Base-by-base conservation (phyloP, 495 filamentous ascomycete species). In the Aspergillus indologenus region DNA sequence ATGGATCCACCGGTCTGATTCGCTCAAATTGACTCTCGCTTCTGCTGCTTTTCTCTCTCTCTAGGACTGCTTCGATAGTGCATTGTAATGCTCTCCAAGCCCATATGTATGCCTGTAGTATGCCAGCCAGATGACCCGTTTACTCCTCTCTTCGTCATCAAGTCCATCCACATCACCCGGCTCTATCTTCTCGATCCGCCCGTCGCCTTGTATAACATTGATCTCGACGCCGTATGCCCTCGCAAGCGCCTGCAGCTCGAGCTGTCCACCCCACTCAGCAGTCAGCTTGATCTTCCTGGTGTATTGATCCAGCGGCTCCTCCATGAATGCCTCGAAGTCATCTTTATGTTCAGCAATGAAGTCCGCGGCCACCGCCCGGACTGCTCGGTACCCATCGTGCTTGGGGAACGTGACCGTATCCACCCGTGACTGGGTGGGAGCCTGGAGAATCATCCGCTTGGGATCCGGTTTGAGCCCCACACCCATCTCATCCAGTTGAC, bases 31-130 rank as follows among this genome's bases (percentile, higher is more conserved):
- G 21, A 45, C 23, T 34, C 23, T 48, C 23, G 49, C 21, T 53
- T 15, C 21, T 45, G 22, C 26, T n/a, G n/a, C n/a, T n/a, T 34
- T 21, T 53, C 45, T 9, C 3, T 24, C 21, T 18, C 42, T 31
- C 63, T 61, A 69, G 5, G 59, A 48, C 26, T 65, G 56, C 58
- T 71, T 73, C 40, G 65, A 60, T 29, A 98, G 75, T 21, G 92
- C 96, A 68, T 98, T 98, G 75, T 97, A 98, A 75, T 98, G 94
- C 79, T 97, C 93, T 14, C 94, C 94, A 18, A 98, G 76, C 2
- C 92, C 92, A 76, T 91, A 97, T 53, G 86, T 86, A 75, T 97
- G 92, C 60, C 88, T 79, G 74, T 98, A 98, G 73, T 98, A 98
- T 21, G 91, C 92, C 72, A 98, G 73, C 94, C 94, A 98, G 29